phyloP scores from a whole-genome alignment of 495 filamentous ascomycete genomes.

The Hypoxylon fragiforme region DNA sequence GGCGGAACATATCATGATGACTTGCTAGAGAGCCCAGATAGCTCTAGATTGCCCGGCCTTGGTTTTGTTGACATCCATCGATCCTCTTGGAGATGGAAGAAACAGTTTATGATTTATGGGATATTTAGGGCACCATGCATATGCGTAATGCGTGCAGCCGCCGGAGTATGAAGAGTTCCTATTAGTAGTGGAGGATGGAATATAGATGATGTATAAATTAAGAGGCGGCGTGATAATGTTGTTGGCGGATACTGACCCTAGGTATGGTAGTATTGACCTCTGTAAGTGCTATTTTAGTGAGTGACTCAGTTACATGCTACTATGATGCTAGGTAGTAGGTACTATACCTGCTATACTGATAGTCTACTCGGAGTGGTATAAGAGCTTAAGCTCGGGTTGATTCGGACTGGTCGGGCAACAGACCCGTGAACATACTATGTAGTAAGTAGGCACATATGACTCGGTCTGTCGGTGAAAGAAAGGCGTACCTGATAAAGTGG shows the following conservation, averaged over 20 bases:
- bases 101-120: slow-evolving; percentile 17
- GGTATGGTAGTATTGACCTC: too few relatives aligned
- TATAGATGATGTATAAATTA: slow-evolving; percentile 11
- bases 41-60: slow-evolving; percentile 6
- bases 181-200: slow-evolving; percentile 22
- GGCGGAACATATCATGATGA: slow-evolving; percentile 7
- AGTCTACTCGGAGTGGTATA: too few relatives aligned
- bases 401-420: not conserved
- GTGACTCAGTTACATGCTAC: too few relatives aligned
- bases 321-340: too few relatives aligned
- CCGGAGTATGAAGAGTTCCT: slow-evolving; percentile 22
- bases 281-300: too few relatives aligned
- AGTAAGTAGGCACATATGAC: not conserved
- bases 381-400: not conserved
- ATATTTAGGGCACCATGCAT: slow-evolving; percentile 30
- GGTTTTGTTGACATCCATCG: not conserved
- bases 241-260: not conserved
- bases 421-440: not conserved
- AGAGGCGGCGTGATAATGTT: too few relatives aligned
- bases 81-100: slow-evolving; percentile 3
- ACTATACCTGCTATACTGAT: too few relatives aligned
- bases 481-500: not conserved
- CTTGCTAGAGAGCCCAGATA: slow-evolving; percentile 17
- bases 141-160: slow-evolving; percentile 35
- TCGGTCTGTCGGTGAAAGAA: not conserved